Conservation (phyloP, 108 stramenopile species). For the Nitzschia palea region DNA sequence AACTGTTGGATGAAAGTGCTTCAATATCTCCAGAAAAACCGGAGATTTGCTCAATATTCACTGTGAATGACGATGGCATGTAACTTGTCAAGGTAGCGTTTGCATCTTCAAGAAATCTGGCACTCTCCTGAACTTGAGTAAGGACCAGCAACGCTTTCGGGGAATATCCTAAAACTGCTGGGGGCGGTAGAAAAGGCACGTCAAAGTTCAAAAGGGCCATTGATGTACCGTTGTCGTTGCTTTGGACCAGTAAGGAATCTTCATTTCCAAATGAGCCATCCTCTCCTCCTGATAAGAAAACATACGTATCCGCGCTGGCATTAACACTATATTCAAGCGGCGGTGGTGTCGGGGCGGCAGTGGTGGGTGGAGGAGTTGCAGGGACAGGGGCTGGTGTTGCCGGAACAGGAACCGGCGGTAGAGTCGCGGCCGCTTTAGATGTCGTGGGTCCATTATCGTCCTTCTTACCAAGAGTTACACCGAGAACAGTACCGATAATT, state of each 20-base stretch:
- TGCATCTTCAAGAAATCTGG: not conserved
- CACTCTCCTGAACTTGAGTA: not conserved
- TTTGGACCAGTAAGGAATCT: not conserved
- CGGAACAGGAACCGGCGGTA: not conserved
- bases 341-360: not conserved
- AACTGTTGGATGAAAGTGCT: not conserved
- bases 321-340: not conserved
- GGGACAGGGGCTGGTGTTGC: not conserved
- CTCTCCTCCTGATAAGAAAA: not conserved
- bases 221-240: not conserved
- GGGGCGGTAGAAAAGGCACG: not conserved
- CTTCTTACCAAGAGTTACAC: not conserved
- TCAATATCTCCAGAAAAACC: not conserved
- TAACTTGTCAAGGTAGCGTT: too few relatives aligned
- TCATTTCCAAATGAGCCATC: conserved; percentile 6
- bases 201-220: not conserved
- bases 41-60: not conserved
- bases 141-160: not conserved
- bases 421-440: not conserved
- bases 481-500: not conserved
- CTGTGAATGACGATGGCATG: too few relatives aligned
- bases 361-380: not conserved
- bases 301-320: not conserved
- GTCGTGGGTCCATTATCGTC: not conserved
- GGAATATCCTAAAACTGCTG: not conserved